These are phyloP conservation scores for Hypoxylon perforatum DNA, from an alignment of 495 filamentous ascomycete species.

Conservation along the genomic window DNA sequence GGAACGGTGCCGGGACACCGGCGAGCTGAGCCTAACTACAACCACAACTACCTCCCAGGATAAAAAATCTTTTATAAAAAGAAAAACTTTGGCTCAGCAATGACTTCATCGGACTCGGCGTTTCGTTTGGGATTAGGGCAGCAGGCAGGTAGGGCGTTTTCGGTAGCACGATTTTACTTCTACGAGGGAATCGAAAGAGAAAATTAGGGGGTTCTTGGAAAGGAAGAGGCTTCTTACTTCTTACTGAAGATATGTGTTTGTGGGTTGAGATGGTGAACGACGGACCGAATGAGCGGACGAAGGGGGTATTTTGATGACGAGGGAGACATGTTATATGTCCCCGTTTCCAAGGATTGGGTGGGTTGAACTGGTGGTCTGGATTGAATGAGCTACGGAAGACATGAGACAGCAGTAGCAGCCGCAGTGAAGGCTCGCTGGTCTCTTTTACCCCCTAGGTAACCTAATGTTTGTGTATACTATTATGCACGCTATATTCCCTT, in stretches of 20 bases:
- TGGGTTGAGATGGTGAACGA: not conserved
- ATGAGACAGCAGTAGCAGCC: not conserved
- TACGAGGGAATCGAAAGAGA: not conserved
- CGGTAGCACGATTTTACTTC: not conserved
- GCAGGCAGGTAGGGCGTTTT: no score
- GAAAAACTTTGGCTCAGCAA: no score
- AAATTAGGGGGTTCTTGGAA: not conserved
- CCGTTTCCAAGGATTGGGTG: not conserved
- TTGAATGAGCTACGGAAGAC: not conserved
- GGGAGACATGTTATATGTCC: not conserved
- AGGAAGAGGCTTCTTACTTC: no score
- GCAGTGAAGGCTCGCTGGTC: constrained; percentile 4
- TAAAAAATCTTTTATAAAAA: no score
- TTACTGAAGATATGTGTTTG: no score
- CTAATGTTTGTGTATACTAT: constrained; percentile 28
- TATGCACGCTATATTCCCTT: constrained; percentile 3
- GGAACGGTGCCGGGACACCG: constrained; percentile 19
- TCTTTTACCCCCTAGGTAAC: constrained; percentile 7
- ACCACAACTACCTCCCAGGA: no score
- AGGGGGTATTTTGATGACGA: not conserved
- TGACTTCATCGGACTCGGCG: no score
- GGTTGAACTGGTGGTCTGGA: not conserved
- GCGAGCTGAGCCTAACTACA: not conserved
- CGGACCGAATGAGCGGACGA: not conserved
- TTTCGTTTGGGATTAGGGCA: no score